These are phyloP conservation scores for Aspergillus novoparasiticus DNA, from an alignment of 2,329 filamentous ascomycete genomes.

Conservation along the genomic window DNA sequence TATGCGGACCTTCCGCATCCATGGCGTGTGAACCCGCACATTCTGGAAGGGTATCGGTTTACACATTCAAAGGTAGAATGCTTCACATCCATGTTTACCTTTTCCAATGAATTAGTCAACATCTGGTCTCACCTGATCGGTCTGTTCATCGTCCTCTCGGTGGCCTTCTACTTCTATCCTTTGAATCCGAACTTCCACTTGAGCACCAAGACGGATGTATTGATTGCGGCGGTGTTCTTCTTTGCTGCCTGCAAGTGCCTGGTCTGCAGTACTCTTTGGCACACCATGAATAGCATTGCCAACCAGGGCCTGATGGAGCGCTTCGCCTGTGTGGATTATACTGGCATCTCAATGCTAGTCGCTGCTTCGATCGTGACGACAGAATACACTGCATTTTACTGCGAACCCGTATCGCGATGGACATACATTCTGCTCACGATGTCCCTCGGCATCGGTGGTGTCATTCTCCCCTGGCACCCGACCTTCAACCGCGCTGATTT, in stretches of 20 bases:
- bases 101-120: conserved; percentile 94
- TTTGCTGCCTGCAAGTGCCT: conserved; percentile 94
- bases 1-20: conserved; percentile 90
- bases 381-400: conserved; percentile 98
- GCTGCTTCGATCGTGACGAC: conserved; percentile 95
- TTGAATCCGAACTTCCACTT: conserved; percentile 81
- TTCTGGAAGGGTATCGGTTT: conserved; percentile 89
- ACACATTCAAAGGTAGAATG: conserved; percentile 88
- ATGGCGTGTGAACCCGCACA: conserved; percentile 95
- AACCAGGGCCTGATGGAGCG: conserved; percentile 87
- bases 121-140: conserved; percentile 97
- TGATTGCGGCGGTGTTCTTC: conserved; percentile 93
- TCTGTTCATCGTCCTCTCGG: conserved; percentile 79
- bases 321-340: conserved; percentile 98
- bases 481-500: conserved; percentile 90
- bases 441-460: conserved; percentile 78
- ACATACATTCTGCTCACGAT: conserved; percentile 83
- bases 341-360: conserved; percentile 91
- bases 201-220: conserved; percentile 83
- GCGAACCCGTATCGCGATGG: conserved; percentile 85
- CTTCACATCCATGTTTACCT: conserved; percentile 75
- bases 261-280: conserved; percentile 94
- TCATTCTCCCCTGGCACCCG: conserved; percentile 94
- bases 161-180: conserved; percentile 97
- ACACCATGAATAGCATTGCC: conserved; percentile 97